These are phyloP conservation scores for Candida frijolesensis DNA, from an alignment of 1,139 yeast genomes.

Conservation along the genomic window DNA sequence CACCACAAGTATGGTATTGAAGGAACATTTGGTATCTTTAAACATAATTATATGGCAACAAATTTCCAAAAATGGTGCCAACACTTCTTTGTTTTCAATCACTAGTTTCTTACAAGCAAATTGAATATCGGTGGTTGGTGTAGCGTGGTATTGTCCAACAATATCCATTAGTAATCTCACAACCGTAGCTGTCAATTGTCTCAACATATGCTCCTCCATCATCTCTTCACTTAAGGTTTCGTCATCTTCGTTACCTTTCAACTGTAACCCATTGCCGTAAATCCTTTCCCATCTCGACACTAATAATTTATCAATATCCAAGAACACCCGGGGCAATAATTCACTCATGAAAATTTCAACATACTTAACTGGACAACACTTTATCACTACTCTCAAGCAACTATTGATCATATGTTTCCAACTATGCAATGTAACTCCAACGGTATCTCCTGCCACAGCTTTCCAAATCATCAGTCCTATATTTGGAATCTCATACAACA, in stretches of 20 bases:
- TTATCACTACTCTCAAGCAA: conserved; percentile 81
- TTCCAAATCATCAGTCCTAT: conserved; percentile 78
- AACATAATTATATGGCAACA: conserved; percentile 78
- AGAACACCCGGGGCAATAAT: conserved; percentile 74
- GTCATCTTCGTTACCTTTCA: conserved; percentile 72
- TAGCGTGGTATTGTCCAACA: conserved; percentile 68
- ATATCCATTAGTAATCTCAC: conserved; percentile 86
- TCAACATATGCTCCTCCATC: conserved; percentile 93
- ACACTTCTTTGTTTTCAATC: conserved; percentile 61
- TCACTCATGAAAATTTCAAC: conserved; percentile 73
- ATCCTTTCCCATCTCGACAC: conserved; percentile 76
- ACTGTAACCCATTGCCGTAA: conserved; percentile 67
- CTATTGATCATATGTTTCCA: conserved; percentile 97
- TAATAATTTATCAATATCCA: conserved; percentile 70
- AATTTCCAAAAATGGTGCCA: conserved; percentile 78
- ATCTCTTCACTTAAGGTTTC: conserved; percentile 93
- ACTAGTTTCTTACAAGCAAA: conserved; percentile 66
- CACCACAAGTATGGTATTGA: conserved; percentile 81
- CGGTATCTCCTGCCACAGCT: conserved; percentile 82
- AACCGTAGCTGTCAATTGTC: conserved; percentile 94
- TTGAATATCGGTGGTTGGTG: conserved; percentile 57
- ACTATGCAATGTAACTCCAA: conserved; percentile 89
- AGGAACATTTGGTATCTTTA: conserved; percentile 90
- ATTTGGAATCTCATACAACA: conserved; percentile 83
- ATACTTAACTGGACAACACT: conserved; percentile 79